These are phyloP conservation scores for Neospermospora avenae DNA, from an alignment of 2,329 filamentous ascomycete genomes.

Conservation along the genomic window DNA sequence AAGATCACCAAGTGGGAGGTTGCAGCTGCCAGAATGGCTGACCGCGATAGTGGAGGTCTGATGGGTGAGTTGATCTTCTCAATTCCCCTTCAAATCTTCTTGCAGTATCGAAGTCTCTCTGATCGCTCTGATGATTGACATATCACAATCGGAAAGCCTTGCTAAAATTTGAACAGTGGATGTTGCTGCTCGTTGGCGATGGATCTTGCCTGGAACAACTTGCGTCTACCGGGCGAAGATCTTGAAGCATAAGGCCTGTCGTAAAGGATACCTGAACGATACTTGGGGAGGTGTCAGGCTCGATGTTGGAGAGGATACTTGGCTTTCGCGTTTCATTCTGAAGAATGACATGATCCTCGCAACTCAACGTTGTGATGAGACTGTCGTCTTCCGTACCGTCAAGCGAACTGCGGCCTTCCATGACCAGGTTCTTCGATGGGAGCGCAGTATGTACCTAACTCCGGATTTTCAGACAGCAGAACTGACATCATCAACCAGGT, in stretches of 20 bases:
- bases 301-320: slow-evolving; percentile 5
- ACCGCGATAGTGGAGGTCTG: background rate
- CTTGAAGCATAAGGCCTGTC: background rate
- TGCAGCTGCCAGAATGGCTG: background rate
- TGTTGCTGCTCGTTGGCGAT: background rate
- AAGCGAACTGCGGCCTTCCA: background rate
- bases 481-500: background rate
- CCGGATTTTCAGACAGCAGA: background rate
- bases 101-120: too few species aligned
- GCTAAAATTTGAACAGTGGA: background rate
- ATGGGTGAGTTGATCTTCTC: too few species aligned
- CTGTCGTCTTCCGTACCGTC: background rate
- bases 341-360: background rate
- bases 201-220: slow-evolving; percentile 1
- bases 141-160: background rate
- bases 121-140: too few species aligned
- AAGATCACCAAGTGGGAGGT: slow-evolving; percentile 5
- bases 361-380: background rate
- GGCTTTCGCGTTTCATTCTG: background rate
- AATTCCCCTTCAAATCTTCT: too few species aligned
- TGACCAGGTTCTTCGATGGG: slow-evolving; percentile 3
- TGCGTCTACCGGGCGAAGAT: background rate
- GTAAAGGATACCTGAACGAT: background rate
- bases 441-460: background rate
- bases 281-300: background rate